Base-by-base conservation (phyloP, 2,329 filamentous ascomycete species). In the Catunica adiposa region DNA sequence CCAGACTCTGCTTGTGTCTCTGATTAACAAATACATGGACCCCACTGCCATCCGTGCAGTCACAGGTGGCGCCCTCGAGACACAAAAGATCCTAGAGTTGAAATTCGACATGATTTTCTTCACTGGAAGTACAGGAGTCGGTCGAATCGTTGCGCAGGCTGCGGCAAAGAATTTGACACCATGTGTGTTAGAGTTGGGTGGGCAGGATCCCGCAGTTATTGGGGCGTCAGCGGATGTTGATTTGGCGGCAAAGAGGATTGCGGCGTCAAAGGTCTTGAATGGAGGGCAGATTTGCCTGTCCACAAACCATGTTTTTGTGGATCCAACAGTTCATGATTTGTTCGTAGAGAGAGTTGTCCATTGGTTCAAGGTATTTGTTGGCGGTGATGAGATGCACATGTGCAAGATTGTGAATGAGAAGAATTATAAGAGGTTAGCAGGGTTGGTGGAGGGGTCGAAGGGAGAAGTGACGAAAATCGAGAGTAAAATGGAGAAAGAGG, bases 71-170 rank as follows among this genome's bases (percentile, higher is more conserved):
- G 64, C 70, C 0, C 59, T 60, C 2, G 68, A 71, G 59, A 73
- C 66, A 42, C 58, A 61, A 3, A 46, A 63, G 6, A 62, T 73
- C 2, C 64, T 73, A 1, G 61, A 67, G 29, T 62, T 65, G 7
- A 66, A 65, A 53, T 73, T 68, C 58, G 64, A 72, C 59, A 67
- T 72, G 56, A 70, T 74, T 47, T 74, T 73, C 63, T 74, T 69
- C 60, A 74, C 71, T 0, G 71, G 71, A 0, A 69, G 67, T 1
- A 62, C 65, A 8, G 63, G 59, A 15, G 63, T 73, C 14, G 72
- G 63, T 6, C 66, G 65, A 23, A 64, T 68, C 11, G 62, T 74
- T 15, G 62, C 65, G 52, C 60, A 61, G 1, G 69, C 70, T 3
- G 71, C 72, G 2, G 71, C 71, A 2, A 69, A 69, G 42, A 61